A percentile compares a stretch with the other conserved stretches of the same genome.
These are phyloP conservation scores for Cucurbita argyrosperma DNA, from an alignment of 306 rosid species.

Conservation along the genomic window DNA sequence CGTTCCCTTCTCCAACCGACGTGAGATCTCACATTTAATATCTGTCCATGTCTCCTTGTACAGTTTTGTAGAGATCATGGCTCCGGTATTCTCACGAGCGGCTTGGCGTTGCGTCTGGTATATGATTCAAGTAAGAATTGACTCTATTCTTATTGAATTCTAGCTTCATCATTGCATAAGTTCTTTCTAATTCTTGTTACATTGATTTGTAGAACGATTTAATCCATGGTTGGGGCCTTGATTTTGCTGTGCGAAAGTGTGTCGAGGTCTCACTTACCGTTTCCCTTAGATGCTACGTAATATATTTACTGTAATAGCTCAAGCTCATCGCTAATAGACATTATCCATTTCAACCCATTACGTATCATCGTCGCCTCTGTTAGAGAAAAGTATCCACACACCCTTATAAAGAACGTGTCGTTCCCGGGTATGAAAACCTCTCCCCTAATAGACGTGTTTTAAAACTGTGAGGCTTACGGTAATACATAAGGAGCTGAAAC, in stretches of 20 bases:
- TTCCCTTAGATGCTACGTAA: not conserved
- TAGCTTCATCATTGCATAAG: not conserved
- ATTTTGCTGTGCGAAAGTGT: conserved; percentile 85
- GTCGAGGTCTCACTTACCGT: conserved; percentile 39
- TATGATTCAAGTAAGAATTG: conserved; percentile 64
- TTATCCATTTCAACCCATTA: no score
- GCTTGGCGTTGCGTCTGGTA: conserved; percentile 99
- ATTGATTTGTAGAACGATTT: conserved; percentile 65
- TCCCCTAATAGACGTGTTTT: no score
- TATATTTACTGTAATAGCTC: no score
- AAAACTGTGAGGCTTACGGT: no score
- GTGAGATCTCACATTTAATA: no score
- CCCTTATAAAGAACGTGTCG: no score
- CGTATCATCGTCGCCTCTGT: no score
- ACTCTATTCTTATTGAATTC: not conserved
- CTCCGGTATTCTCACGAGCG: conserved; percentile 90
- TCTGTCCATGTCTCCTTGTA: not conserved
- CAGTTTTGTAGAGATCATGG: conserved; percentile 97
- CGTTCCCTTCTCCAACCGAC: no score
- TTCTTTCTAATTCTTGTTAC: not conserved
- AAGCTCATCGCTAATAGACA: no score
- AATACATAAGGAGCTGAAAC: rapidly evolving
- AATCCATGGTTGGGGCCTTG: conserved; percentile 99
- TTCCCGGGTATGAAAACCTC: no score
- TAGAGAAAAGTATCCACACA: no score